Evolutionary conservation across 2,329 filamentous ascomycete genomes (phyloP), one percentile per base, ranked within the genome.

Genomic region (Ambrosiella xylebori): DNA sequence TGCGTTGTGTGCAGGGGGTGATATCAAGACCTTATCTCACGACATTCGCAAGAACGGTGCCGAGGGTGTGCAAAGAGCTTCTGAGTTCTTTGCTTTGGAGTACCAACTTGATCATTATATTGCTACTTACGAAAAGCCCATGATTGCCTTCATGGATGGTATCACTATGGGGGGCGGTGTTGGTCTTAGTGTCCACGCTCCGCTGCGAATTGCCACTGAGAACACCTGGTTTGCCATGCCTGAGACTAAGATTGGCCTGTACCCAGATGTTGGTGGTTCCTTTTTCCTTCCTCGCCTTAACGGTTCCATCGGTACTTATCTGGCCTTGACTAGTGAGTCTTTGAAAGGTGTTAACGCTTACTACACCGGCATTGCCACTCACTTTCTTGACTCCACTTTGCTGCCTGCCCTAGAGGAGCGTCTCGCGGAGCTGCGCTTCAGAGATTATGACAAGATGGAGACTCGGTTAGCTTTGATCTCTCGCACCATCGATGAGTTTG

Each of bases 141-240:
- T 93, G 67, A 81, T 98, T 56, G 86, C 93, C 38, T 86, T 97
- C 67, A 94, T 98, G 84, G 93, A 98, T 67, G 93, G 93, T 61
- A 86, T 95, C 69, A 98, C 94, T 56, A 98, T 98, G 93, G 93
- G 93, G 58, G 93, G 93, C 58, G 93, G 93, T 63, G 93, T 97
- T 57, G 93, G 93, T 6, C 79, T 98, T 59, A 94, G 87, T 69
- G 80, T 95, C 56, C 94, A 98, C 71, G 91, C 93, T 1, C 94
- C 93, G 2, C 91, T 98, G 77, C 80, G 93, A 61, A 95, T 98
- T 67, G 93, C 93, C 41, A 98, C 93, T 2, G 93, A 98, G 72
- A 85, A 85, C 67, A 98, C 93, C 5, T 73, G 95, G 53, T 97
- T 98, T 66, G 90, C 94, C 64, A 98, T 98, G 93, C 93, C 93